Conservation (phyloP, 2,329 filamentous ascomycete species). For the Neopestalotiopsis sp. region DNA sequence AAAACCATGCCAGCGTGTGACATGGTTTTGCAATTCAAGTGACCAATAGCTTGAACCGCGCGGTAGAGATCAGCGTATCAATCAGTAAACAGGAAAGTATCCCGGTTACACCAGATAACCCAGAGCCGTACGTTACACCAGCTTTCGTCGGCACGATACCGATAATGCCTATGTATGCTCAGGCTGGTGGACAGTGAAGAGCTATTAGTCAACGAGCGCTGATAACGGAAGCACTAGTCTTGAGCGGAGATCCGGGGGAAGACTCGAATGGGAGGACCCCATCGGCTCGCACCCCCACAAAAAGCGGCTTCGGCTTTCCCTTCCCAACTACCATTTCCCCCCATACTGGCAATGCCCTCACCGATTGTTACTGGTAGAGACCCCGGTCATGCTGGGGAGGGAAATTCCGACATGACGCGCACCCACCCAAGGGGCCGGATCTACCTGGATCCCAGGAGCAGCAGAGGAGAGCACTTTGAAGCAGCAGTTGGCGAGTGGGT, state of each 20-base stretch:
- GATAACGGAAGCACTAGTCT: not conserved
- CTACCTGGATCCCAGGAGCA: not conserved
- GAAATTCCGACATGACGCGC: not conserved
- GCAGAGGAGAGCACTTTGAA: too few relatives aligned
- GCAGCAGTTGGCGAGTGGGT: not conserved
- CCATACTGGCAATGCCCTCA: not conserved
- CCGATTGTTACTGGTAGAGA: not conserved
- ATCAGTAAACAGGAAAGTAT: not conserved
- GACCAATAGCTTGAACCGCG: not conserved
- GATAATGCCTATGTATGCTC: not conserved
- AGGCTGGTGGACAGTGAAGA: not conserved
- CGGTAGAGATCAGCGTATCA: not conserved
- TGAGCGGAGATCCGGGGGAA: not conserved
- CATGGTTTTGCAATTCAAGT: not conserved
- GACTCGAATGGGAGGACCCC: not conserved
- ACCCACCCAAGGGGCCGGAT: not conserved
- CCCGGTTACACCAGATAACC: not conserved
- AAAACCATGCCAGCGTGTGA: not conserved
- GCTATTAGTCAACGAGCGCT: not conserved
- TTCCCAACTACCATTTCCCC: not conserved
- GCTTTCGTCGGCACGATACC: not conserved
- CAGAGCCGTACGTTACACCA: not conserved
- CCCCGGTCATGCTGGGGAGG: not conserved
- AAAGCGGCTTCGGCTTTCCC: not conserved
- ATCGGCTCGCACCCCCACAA: not conserved